Base-by-base conservation (phyloP, 116 monocot species). In the Papilionanthe hybrid region DNA sequence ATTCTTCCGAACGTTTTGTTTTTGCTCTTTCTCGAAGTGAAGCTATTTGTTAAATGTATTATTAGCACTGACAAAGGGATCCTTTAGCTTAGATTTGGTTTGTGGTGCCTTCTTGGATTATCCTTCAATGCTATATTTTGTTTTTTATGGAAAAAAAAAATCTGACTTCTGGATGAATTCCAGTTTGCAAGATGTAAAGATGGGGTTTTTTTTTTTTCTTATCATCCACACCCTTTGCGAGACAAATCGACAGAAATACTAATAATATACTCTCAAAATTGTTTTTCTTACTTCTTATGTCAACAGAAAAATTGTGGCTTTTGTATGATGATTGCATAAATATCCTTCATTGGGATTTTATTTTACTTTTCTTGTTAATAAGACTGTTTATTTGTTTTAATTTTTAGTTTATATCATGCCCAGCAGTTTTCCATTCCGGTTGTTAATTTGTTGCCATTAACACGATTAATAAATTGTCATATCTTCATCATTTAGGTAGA, bases 361-460 rank as follows among this genome's bases (percentile, higher is more conserved):
- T 23, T 22, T 25, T 63, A 25, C 63, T 8, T 25, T 23, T 63
- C 5, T 63, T 69, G 37, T 37, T 69, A 37, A 69, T 68, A 68
- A 15, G 11, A 68, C 68, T 68, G 11, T 69, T 69, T 15, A 6
- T 69, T 17, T 27, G 28, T 12, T 69, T 17, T 32, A 32, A 32
- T 32, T 69, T 69, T 69, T 23, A 63, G n/a, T 63, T 63, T 63
- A 63, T 63, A 63, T 22, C 27, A 29, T 69, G 69, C 37, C 32
- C 29, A 29, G 23, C 37, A 17, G 15, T 17, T 71, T 12, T 73
- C 43, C n/a, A 53, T n/a, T 73, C 12, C 10, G 7, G 5, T 42
- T 8, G 19, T 44, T 73, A 73, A n/a, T 73, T 44, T 73, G 44
- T 9, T 45, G 19, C 17, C 73, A 73, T 73, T 43, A 44, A 20